phyloP scores from a whole-genome alignment of 805 yeast genomes.

The Yarrowia osloensis region DNA sequence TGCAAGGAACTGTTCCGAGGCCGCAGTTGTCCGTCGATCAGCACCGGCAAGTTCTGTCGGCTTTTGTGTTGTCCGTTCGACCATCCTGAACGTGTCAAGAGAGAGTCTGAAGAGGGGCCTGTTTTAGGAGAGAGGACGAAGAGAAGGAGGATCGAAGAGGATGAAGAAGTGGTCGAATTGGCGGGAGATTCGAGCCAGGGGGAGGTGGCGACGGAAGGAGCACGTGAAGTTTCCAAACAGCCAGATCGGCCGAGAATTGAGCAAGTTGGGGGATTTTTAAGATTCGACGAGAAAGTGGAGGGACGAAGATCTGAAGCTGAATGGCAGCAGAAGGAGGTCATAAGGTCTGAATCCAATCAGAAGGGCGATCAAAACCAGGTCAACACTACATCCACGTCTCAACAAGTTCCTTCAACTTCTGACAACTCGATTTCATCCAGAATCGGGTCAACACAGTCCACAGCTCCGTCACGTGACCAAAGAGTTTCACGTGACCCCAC shows the following conservation, averaged over 20 bases:
- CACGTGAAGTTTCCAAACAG: neutral
- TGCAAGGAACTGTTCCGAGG: neutral
- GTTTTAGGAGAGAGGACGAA: neutral
- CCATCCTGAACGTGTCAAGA: neutral
- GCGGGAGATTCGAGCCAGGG: too few species aligned
- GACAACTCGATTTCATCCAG: too few species aligned
- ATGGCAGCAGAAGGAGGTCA: too few species aligned
- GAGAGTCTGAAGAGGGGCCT: neutral
- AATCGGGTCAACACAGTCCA: too few species aligned
- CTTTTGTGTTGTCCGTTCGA: slow-evolving; percentile 13
- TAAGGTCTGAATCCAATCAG: too few species aligned
- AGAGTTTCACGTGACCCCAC: too few species aligned
- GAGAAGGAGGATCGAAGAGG: neutral
- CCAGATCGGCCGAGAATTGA: neutral
- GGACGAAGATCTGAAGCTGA: too few species aligned
- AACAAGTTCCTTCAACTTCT: too few species aligned
- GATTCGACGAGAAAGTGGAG: too few species aligned
- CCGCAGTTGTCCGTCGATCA: slow-evolving; percentile 12
- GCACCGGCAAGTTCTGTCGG: neutral
- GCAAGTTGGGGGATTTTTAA: neutral
- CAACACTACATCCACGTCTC: too few species aligned
- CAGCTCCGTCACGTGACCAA: too few species aligned
- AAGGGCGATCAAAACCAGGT: too few species aligned
- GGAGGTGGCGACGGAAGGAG: neutral
- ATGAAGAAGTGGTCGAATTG: neutral